These are phyloP conservation scores for Hypoxylon sp. DNA, from an alignment of 2,329 filamentous ascomycete species.

Conservation along the genomic window DNA sequence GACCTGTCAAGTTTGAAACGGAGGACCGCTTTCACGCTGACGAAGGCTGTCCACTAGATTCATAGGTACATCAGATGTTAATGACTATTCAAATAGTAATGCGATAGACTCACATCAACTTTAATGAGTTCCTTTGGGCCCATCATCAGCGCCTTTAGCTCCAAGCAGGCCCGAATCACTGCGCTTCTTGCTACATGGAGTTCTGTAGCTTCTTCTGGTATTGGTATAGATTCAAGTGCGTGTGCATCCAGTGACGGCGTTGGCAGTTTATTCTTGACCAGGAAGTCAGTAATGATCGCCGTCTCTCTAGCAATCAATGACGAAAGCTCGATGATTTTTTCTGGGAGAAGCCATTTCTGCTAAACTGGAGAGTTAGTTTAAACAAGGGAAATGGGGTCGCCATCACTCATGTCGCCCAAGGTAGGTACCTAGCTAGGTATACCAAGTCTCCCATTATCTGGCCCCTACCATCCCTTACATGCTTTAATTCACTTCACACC, in stretches of 20 bases:
- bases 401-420: too few species aligned
- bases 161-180: slow-evolving; percentile 32
- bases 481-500: too few species aligned
- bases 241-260: slow-evolving; percentile 29
- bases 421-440: too few species aligned
- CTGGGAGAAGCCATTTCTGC: slow-evolving; percentile 22
- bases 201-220: slow-evolving; percentile 23
- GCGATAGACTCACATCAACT: slow-evolving; percentile 14
- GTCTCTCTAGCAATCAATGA: slow-evolving; percentile 28
- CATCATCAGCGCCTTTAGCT: slow-evolving; percentile 34
- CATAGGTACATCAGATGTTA: not conserved
- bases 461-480: too few species aligned
- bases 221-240: slow-evolving; percentile 22
- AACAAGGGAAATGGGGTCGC: too few species aligned
- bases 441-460: too few species aligned
- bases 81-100: not conserved
- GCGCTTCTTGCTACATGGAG: slow-evolving; percentile 20
- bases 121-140: slow-evolving; percentile 28
- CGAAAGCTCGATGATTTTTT: slow-evolving; percentile 32
- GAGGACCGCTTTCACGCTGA: slow-evolving; percentile 34
- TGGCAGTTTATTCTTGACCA: slow-evolving; percentile 15
- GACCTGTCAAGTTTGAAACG: slow-evolving; percentile 34
- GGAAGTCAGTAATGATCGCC: slow-evolving; percentile 21
- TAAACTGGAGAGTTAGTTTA: too few species aligned
- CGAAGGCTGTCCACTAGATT: slow-evolving; percentile 31